phyloP scores from a whole-genome alignment of 352 stramenopile genomes.

The Phytophthora foliorum region DNA sequence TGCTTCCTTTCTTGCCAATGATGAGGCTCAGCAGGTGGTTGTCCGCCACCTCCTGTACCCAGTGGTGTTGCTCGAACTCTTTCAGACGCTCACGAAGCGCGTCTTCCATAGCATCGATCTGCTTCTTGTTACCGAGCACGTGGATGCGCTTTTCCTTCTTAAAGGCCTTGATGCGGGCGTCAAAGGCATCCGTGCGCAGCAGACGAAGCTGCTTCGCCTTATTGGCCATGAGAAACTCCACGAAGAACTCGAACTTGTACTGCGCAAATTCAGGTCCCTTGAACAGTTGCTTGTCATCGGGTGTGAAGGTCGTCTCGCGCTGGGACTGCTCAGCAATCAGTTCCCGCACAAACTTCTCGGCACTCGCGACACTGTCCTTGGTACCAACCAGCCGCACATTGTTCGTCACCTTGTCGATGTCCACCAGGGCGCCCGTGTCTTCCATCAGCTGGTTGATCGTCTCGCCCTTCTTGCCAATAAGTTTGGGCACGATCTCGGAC shows the following conservation, averaged over 20 bases:
- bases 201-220: conserved; percentile 77
- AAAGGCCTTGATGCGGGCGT: conserved; percentile 76
- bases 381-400: conserved; percentile 69
- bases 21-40: conserved; percentile 76
- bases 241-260: conserved; percentile 81
- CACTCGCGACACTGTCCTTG: conserved; percentile 61
- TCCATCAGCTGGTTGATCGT: conserved; percentile 89
- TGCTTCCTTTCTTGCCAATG: conserved; percentile 84
- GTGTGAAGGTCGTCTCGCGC: conserved; percentile 63
- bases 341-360: conserved; percentile 67
- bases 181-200: conserved; percentile 61
- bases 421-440: conserved; percentile 73
- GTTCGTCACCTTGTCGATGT: conserved; percentile 87
- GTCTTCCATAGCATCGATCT: conserved; percentile 70
- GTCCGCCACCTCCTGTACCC: conserved; percentile 68
- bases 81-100: conserved; percentile 65
- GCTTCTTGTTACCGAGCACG: conserved; percentile 73
- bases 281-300: conserved; percentile 57
- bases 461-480: conserved; percentile 89
- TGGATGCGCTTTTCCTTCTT: conserved; percentile 74
- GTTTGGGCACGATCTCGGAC: conserved; percentile 81
- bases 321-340: conserved; percentile 75
- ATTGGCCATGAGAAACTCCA: conserved; percentile 84
- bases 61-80: conserved; percentile 68
- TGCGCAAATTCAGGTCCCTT: conserved; percentile 47